Evolutionary conservation across 805 yeast species (phyloP).

Genomic region (Candida odintsovae): DNA sequence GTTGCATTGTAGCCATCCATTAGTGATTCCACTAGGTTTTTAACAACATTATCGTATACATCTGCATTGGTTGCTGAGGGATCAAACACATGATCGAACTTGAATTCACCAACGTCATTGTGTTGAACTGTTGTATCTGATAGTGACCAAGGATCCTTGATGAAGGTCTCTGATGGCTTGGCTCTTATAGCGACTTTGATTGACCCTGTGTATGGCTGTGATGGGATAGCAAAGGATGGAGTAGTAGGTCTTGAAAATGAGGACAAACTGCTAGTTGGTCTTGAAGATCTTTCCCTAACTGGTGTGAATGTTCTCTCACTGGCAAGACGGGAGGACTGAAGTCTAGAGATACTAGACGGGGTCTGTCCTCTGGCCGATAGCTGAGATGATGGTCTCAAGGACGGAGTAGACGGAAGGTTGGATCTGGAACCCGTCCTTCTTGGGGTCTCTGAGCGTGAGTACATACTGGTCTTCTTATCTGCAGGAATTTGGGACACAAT

Average conservation of each 20-base stretch:
- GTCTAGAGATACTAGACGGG: conserved; percentile 15
- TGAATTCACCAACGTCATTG: conserved; percentile 59
- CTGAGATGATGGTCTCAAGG: conserved; percentile 18
- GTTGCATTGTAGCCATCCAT: conserved; percentile 81
- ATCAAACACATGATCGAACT: conserved; percentile 75
- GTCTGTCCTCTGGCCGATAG: conserved; percentile 18
- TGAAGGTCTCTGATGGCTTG: conserved; percentile 43
- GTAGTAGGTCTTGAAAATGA: conserved; percentile 19
- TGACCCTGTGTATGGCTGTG: conserved; percentile 40
- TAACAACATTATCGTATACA: conserved; percentile 56
- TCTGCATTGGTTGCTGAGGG: conserved; percentile 46
- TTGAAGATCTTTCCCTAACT: conserved; percentile 13
- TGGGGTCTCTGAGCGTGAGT: conserved; percentile 20
- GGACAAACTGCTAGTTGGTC: conserved; percentile 10
- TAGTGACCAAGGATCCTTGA: conserved; percentile 28
- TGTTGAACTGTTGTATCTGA: conserved; percentile 37
- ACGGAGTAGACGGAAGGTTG: conserved; percentile 16
- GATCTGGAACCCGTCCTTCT: conserved; percentile 10
- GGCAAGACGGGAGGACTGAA: conserved; percentile 12
- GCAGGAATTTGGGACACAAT: not conserved
- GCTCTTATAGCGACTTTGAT: conserved; percentile 77
- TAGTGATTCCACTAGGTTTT: conserved; percentile 46
- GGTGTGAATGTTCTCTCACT: conserved; percentile 20
- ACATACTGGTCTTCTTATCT: conserved; percentile 8
- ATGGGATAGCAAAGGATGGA: conserved; percentile 26